These are phyloP conservation scores for Maudiozyma humilis DNA, from an alignment of 1,139 yeast species.

Conservation along the genomic window DNA sequence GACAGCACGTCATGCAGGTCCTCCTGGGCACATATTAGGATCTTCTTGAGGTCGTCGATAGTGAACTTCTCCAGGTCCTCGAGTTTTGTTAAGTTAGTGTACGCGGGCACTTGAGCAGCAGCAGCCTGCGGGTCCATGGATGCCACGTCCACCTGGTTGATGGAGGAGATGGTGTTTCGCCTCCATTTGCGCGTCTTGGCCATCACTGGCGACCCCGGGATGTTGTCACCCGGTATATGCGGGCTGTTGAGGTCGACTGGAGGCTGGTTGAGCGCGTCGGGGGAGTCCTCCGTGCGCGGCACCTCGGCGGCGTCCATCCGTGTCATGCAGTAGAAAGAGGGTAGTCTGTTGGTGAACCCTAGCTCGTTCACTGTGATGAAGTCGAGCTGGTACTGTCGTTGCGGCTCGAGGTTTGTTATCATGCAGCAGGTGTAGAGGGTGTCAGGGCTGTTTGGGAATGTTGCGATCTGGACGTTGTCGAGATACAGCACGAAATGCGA, in stretches of 20 bases:
- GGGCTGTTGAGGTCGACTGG: not conserved
- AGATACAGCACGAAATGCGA: conserved; percentile 26
- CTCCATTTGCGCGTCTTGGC: conserved; percentile 19
- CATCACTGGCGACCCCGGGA: not conserved
- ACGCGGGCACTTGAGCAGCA: conserved; percentile 14
- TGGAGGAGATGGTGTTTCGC: conserved; percentile 15
- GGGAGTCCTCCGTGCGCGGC: conserved; percentile 1
- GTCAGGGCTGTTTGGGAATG: conserved; percentile 26
- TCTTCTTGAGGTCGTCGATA: conserved; percentile 28
- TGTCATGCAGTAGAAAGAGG: conserved; percentile 41
- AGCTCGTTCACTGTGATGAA: conserved; percentile 44
- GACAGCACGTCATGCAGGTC: conserved; percentile 29
- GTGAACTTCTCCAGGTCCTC: conserved; percentile 26
- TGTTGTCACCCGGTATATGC: not conserved
- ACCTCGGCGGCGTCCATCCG: conserved; percentile 9
- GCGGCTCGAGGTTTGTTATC: conserved; percentile 40
- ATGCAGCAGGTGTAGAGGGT: conserved; percentile 34
- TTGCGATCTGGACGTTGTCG: conserved; percentile 26
- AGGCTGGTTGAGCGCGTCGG: conserved; percentile 2
- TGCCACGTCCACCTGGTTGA: not conserved
- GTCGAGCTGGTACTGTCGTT: conserved; percentile 46
- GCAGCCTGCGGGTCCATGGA: not conserved
- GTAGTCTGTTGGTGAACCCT: conserved; percentile 41
- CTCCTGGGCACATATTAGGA: conserved; percentile 29
- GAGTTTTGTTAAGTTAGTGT: conserved; percentile 23